These are phyloP conservation scores for Xylaria acuta DNA, from an alignment of 495 filamentous ascomycete genomes.

Conservation along the genomic window DNA sequence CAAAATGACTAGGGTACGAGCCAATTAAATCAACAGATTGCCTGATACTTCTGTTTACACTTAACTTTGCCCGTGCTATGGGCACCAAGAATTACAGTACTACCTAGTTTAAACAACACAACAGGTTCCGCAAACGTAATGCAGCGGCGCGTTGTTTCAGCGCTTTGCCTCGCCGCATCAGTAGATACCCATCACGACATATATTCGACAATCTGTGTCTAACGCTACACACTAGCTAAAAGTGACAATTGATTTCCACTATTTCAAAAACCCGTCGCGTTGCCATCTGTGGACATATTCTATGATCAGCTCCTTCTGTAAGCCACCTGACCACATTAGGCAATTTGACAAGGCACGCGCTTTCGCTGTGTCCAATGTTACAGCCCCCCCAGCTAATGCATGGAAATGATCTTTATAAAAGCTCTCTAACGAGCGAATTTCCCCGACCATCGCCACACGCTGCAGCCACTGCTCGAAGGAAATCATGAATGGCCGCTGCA, in stretches of 20 bases:
- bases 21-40: too few relatives aligned
- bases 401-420: conserved; percentile 39
- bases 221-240: background rate
- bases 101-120: background rate
- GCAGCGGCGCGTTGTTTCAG: background rate
- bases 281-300: conserved; percentile 33
- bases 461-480: conserved; percentile 45
- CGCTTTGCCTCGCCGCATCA: background rate
- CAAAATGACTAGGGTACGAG: too few relatives aligned
- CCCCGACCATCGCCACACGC: conserved; percentile 32
- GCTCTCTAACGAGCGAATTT: conserved; percentile 33
- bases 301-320: conserved; percentile 30
- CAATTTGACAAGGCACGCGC: conserved; percentile 31
- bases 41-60: too few relatives aligned
- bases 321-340: conserved; percentile 29
- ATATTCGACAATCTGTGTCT: background rate
- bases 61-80: background rate
- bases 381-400: conserved; percentile 35
- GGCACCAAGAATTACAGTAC: too few relatives aligned
- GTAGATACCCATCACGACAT: too few relatives aligned
- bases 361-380: conserved; percentile 35
- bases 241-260: background rate
- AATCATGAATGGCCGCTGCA: conserved; percentile 29
- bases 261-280: conserved; percentile 22
- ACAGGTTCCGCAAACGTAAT: background rate